phyloP scores from a whole-genome alignment of 352 stramenopile species.

The Phytophthora pseudosyringae region DNA sequence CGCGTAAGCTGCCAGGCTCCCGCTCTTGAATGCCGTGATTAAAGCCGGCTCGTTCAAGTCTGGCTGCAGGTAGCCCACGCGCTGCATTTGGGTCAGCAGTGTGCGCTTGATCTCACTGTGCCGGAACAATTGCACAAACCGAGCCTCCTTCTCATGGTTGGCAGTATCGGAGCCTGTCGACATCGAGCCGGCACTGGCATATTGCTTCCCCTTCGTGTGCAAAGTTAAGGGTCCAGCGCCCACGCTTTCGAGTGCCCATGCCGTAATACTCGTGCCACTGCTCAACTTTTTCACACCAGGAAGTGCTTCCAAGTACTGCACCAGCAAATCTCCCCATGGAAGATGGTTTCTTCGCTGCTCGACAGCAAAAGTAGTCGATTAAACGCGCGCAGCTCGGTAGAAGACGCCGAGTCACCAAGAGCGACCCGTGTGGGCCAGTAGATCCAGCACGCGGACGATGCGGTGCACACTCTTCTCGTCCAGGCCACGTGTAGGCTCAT shows the following conservation, averaged over 20 bases:
- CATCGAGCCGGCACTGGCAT: conserved; percentile 10
- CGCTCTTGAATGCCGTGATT: conserved; percentile 22
- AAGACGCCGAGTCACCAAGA: conserved; percentile 20
- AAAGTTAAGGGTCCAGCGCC: conserved; percentile 3
- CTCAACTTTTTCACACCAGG: conserved; percentile 32
- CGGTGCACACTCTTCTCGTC: conserved; percentile 16
- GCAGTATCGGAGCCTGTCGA: conserved; percentile 4
- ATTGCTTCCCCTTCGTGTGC: conserved; percentile 32
- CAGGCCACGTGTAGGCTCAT: conserved; percentile 32
- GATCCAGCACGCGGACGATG: conserved; percentile 29
- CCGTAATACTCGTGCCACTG: conserved; percentile 21
- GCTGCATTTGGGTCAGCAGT: conserved; percentile 30
- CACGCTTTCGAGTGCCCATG: conserved; percentile 36
- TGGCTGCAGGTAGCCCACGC: conserved; percentile 25
- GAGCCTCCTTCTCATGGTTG: conserved; percentile 20
- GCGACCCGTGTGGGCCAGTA: conserved; percentile 27
- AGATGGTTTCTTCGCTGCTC: conserved; percentile 30
- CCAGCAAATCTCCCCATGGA: conserved; percentile 27
- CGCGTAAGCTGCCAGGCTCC: conserved; percentile 14
- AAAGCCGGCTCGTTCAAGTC: conserved; percentile 19
- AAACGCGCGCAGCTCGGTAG: conserved; percentile 22
- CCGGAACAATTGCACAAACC: conserved; percentile 35
- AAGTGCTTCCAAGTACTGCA: conserved; percentile 30
- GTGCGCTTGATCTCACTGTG: conserved; percentile 28
- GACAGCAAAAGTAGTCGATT: conserved; percentile 33